phyloP scores from a whole-genome alignment of 192 early-diverging fungal species.

The Coemansia sp. region DNA sequence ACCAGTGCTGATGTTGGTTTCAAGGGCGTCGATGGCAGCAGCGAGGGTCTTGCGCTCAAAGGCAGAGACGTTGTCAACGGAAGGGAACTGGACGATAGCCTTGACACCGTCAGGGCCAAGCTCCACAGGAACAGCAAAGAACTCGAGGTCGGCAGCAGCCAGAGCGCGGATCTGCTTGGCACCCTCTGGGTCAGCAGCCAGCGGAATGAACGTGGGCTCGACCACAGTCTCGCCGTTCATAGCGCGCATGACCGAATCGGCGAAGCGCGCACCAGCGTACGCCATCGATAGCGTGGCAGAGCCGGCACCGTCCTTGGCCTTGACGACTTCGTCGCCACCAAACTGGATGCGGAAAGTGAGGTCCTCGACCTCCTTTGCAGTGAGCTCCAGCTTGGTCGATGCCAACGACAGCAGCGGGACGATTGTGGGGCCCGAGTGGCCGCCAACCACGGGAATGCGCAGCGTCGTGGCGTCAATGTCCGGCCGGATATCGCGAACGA shows the following conservation, averaged over 20 bases:
- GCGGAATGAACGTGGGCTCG: constrained; percentile 75
- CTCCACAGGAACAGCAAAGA: constrained; percentile 76
- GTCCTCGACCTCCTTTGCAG: constrained; percentile 78
- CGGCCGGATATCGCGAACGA: constrained; percentile 79
- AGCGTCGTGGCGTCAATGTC: constrained; percentile 66
- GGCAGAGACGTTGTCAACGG: constrained; percentile 60
- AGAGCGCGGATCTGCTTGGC: constrained; percentile 55
- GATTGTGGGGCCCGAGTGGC: constrained; percentile 96
- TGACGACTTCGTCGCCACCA: constrained; percentile 97
- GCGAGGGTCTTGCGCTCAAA: constrained; percentile 84
- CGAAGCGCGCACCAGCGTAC: constrained; percentile 83
- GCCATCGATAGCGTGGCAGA: constrained; percentile 90
- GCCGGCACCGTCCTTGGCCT: constrained; percentile 94
- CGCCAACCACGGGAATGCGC: constrained; percentile 85
- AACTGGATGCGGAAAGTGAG: constrained; percentile 96
- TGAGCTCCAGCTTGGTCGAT: constrained; percentile 66
- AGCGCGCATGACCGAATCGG: constrained; percentile 84
- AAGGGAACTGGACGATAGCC: constrained; percentile 73
- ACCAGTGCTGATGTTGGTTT: constrained; percentile 89
- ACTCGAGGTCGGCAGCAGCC: constrained; percentile 62
- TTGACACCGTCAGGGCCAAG: constrained; percentile 76
- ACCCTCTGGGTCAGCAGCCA: constrained; percentile 58
- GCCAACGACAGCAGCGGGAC: constrained; percentile 86
- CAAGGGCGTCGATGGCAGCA: constrained; percentile 80
- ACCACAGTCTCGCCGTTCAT: constrained; percentile 70